These are phyloP conservation scores for Nicotiana attenuata DNA, from an alignment of 257 asterid genomes.

Conservation along the genomic window DNA sequence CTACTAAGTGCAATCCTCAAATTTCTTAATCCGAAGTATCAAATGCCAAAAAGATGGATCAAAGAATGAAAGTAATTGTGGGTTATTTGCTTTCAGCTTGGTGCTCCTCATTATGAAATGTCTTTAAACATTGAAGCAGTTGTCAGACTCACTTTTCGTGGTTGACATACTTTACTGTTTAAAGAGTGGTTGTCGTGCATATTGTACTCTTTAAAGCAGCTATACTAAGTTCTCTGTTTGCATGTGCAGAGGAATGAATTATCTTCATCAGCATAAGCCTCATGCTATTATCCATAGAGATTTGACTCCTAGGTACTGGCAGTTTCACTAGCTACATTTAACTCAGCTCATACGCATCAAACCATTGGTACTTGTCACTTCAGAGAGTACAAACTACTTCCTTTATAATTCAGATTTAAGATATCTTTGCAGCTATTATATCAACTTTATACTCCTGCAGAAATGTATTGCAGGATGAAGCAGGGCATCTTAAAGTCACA, in stretches of 20 bases:
- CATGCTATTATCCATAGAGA: slow-evolving; percentile 62
- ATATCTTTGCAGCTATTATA: slow-evolving; percentile 6
- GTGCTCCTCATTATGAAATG: not conserved
- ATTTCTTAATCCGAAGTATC: not conserved
- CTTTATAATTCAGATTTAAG: not conserved
- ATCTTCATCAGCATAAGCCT: slow-evolving; percentile 62
- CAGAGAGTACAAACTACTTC: not conserved
- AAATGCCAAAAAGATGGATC: not conserved
- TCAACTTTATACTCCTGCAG: slow-evolving; percentile 30
- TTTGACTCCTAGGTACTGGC: slow-evolving; percentile 58
- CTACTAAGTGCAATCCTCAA: not conserved
- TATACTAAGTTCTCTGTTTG: slow-evolving; percentile 3
- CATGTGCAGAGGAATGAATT: slow-evolving; percentile 58
- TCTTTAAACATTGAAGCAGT: not conserved
- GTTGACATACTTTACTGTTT: not conserved
- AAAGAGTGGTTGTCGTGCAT: too few relatives aligned
- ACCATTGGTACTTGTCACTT: slow-evolving; percentile 1
- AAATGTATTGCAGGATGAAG: slow-evolving; percentile 52
- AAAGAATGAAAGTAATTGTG: not conserved
- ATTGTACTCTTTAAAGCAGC: not conserved
- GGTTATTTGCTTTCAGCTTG: not conserved
- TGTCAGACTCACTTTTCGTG: not conserved
- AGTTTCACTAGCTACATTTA: slow-evolving; percentile 9
- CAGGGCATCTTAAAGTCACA: slow-evolving; percentile 59
- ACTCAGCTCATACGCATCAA: not conserved